Percentiles rank a stretch among this genome's conserved stretches.
These are phyloP conservation scores for Lichtheimia ornata DNA, from an alignment of 371 early-diverging fungal species.

Conservation along the genomic window DNA sequence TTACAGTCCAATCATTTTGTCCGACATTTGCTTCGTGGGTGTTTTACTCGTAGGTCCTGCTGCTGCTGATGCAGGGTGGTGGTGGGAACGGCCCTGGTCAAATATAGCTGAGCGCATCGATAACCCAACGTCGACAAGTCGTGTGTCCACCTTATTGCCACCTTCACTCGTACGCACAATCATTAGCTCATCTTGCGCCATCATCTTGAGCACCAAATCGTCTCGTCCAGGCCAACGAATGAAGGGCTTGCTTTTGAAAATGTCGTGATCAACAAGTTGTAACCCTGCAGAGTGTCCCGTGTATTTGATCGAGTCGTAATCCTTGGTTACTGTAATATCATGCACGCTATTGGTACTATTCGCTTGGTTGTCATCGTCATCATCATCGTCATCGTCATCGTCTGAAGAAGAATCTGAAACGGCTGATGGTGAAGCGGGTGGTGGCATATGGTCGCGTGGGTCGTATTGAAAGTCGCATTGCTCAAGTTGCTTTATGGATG, in stretches of 20 bases:
- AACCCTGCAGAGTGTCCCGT: conserved; percentile 47
- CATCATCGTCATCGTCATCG: conserved; percentile 31
- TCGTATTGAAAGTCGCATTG: conserved; percentile 31
- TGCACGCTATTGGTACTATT: conserved; percentile 3
- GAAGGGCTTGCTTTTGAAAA: conserved; percentile 40
- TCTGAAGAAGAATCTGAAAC: conserved; percentile 23
- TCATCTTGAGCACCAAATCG: conserved; percentile 35
- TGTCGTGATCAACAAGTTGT: conserved; percentile 27
- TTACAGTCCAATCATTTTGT: conserved; percentile 30
- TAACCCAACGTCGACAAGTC: conserved; percentile 36
- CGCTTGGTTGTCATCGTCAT: conserved; percentile 7
- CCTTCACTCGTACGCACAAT: conserved; percentile 32
- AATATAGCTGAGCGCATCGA: conserved; percentile 36
- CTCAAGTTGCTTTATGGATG: conserved; percentile 45
- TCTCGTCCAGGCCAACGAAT: conserved; percentile 44
- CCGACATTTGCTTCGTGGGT: conserved; percentile 18
- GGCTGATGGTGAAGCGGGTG: conserved; percentile 11
- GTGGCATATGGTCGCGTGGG: conserved; percentile 1
- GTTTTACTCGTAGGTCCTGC: conserved; percentile 3
- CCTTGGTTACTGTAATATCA: conserved; percentile 17
- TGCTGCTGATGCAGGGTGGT: conserved; percentile 11
- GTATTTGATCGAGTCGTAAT: conserved; percentile 51
- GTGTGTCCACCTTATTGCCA: conserved; percentile 22
- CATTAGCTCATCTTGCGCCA: conserved; percentile 44
- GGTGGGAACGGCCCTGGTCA: conserved; percentile 6